Conservation (phyloP, 306 rosid genomes). For the Fragaria iinumae region DNA sequence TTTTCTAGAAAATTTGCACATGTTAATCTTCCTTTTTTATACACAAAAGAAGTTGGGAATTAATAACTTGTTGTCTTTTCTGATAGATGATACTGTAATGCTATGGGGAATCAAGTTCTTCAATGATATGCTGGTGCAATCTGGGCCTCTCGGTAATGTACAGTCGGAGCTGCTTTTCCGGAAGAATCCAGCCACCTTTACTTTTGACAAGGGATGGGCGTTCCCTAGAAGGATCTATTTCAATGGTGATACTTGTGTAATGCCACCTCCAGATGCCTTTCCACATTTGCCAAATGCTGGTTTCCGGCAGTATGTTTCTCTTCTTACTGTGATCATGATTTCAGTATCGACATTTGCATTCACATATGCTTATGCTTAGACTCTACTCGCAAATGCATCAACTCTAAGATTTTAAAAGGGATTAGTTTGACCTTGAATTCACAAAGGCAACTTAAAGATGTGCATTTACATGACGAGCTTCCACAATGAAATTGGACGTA, state of each 20-base stretch:
- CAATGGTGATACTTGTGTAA: constrained; percentile 88
- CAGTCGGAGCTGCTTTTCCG: constrained; percentile 81
- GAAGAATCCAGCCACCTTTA: constrained; percentile 63
- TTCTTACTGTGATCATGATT: constrained; percentile 37
- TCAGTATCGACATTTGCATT: constrained; percentile 39
- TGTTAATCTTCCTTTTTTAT: neutral
- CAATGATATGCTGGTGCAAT: constrained; percentile 78
- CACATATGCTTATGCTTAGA: constrained; percentile 31
- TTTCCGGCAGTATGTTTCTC: constrained; percentile 39
- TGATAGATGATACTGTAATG: constrained; percentile 85
- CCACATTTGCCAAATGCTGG: constrained; percentile 69
- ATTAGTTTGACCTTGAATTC: constrained; percentile 29
- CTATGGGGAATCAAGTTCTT: constrained; percentile 87
- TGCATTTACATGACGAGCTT: constrained; percentile 21
- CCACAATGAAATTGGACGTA: constrained; percentile 17
- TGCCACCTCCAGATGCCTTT: constrained; percentile 94
- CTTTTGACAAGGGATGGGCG: constrained; percentile 91
- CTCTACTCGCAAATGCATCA: constrained; percentile 2
- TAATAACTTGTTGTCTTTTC: constrained; percentile 11
- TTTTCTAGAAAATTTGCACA: neutral
- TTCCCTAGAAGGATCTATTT: constrained; percentile 82
- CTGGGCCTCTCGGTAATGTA: constrained; percentile 74
- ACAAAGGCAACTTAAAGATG: constrained; percentile 20
- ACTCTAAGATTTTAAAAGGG: constrained; percentile 10
- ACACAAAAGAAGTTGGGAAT: neutral